These are phyloP conservation scores for Globisporangium emineosum DNA, from an alignment of 352 stramenopile species.

Conservation along the genomic window DNA sequence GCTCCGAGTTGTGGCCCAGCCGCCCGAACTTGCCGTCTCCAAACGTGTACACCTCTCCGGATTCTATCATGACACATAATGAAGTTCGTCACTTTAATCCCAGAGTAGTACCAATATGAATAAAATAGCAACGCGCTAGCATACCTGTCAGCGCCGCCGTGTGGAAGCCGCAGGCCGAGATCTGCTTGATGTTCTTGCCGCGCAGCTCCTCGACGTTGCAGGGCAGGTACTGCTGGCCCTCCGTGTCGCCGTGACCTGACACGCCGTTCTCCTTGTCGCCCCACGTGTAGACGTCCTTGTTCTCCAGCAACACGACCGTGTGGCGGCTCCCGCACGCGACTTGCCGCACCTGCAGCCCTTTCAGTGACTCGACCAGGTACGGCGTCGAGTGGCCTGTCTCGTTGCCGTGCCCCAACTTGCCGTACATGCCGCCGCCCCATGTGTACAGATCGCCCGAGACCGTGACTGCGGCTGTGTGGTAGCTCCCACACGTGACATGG, in stretches of 20 bases:
- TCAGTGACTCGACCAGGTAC: conserved; percentile 92
- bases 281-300: conserved; percentile 92
- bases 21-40: conserved; percentile 90
- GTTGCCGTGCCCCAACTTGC: conserved; percentile 91
- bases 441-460: conserved; percentile 93
- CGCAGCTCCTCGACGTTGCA: conserved; percentile 88
- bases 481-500: conserved; percentile 94
- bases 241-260: conserved; percentile 91
- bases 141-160: conserved; percentile 71
- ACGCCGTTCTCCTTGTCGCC: conserved; percentile 96
- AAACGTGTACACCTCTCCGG: conserved; percentile 93
- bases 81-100: not conserved
- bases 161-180: conserved; percentile 87
- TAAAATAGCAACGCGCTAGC: not conserved
- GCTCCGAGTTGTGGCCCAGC: conserved; percentile 81
- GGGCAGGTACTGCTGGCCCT: conserved; percentile 95
- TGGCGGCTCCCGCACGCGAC: conserved; percentile 94
- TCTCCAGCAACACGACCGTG: conserved; percentile 90
- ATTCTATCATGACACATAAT: conserved; percentile 37
- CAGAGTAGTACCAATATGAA: not conserved
- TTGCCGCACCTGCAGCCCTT: conserved; percentile 85
- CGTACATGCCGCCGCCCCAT: conserved; percentile 95
- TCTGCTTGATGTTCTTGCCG: conserved; percentile 86
- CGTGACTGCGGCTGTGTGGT: conserved; percentile 95
- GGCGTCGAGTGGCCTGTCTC: conserved; percentile 93